phyloP scores from a whole-genome alignment of 805 yeast genomes.

The Wickerhamiella spandovensis region DNA sequence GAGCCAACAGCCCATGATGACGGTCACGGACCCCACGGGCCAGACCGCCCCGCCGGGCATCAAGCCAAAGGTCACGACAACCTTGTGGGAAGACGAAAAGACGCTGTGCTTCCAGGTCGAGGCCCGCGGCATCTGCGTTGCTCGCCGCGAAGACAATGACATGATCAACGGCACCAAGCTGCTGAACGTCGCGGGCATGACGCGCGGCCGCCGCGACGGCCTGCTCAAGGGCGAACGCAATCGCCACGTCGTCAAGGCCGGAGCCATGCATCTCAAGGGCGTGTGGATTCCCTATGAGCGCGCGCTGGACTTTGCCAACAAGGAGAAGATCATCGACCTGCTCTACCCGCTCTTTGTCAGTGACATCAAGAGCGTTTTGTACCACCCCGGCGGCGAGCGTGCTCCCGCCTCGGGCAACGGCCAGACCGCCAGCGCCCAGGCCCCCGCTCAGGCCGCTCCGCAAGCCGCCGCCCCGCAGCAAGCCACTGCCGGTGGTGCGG shows the following conservation, averaged over 20 bases:
- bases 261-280: constrained; percentile 79
- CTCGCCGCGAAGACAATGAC: constrained; percentile 71
- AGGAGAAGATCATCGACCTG: constrained; percentile 57
- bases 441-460: background rate
- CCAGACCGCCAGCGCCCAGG: background rate
- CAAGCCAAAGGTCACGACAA: constrained; percentile 57
- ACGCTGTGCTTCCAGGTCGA: constrained; percentile 78
- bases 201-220: constrained; percentile 78
- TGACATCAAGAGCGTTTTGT: constrained; percentile 42
- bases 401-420: background rate
- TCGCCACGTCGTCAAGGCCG: constrained; percentile 72
- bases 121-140: constrained; percentile 67
- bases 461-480: background rate
- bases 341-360: constrained; percentile 59
- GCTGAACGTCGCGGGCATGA: constrained; percentile 74
- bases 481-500: background rate
- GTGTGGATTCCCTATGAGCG: constrained; percentile 85
- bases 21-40: constrained; percentile 28
- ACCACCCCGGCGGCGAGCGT: constrained; percentile 20
- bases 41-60: constrained; percentile 28
- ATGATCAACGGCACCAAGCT: constrained; percentile 79
- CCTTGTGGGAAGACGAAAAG: constrained; percentile 86
- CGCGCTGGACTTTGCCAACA: constrained; percentile 68
- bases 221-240: constrained; percentile 63
- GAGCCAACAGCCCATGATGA: constrained; percentile 10